These are phyloP conservation scores for Jimgerdemannia lactiflua DNA, from an alignment of 192 early-diverging fungal genomes.

Conservation along the genomic window DNA sequence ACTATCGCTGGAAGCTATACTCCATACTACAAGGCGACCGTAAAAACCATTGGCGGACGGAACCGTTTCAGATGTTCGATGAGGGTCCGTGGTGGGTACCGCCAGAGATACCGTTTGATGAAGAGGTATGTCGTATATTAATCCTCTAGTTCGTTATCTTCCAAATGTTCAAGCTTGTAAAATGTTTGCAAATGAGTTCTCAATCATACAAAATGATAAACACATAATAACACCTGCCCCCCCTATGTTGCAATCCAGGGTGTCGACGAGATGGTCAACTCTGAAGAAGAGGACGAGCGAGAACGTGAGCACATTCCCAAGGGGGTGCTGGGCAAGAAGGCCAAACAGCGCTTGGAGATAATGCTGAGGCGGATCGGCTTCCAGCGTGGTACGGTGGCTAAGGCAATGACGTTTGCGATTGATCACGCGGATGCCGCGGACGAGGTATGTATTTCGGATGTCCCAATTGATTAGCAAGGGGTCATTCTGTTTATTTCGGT, in stretches of 20 bases:
- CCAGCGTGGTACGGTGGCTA: conserved; percentile 60
- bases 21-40: conserved; percentile 86
- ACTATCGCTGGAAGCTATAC: conserved; percentile 92
- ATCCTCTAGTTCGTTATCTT: too few relatives aligned
- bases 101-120: conserved; percentile 68
- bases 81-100: conserved; percentile 83
- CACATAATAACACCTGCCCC: too few relatives aligned
- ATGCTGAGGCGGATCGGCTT: conserved; percentile 41
- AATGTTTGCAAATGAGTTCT: too few relatives aligned
- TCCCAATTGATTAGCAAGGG: too few relatives aligned
- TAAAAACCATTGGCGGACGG: conserved; percentile 62
- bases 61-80: conserved; percentile 88
- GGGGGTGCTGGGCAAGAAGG: conserved; percentile 45
- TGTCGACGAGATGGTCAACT: conserved; percentile 26
- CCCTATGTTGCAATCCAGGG: too few relatives aligned
- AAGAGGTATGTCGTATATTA: conserved; percentile 59
- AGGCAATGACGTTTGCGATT: conserved; percentile 82
- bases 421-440: conserved; percentile 80
- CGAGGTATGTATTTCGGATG: conserved; percentile 47
- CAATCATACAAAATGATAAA: too few relatives aligned
- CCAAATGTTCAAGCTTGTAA: too few relatives aligned
- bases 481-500: too few relatives aligned
- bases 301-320: conserved; percentile 41
- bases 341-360: conserved; percentile 38
- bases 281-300: conserved; percentile 49